Conservation (phyloP, 306 rosid species). For the Ochetophila trinervis region DNA sequence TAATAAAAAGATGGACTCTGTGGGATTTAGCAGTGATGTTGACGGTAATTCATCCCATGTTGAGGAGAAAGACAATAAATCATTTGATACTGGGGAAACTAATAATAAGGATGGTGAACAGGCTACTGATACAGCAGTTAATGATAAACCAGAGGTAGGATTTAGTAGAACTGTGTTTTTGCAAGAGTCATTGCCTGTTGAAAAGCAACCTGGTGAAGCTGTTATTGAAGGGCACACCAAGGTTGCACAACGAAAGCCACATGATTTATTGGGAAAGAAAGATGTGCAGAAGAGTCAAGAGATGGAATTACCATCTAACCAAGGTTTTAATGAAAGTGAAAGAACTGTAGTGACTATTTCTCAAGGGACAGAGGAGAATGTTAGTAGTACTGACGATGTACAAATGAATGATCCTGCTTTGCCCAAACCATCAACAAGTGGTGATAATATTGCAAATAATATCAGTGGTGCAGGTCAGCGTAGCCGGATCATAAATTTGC, state of each 20-base stretch:
- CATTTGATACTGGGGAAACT: conserved; percentile 33
- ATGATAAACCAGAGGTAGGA: background rate
- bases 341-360: conserved; percentile 28
- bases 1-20: conserved; percentile 32
- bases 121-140: conserved; percentile 21
- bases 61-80: conserved; percentile 33
- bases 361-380: conserved; percentile 41
- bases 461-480: conserved; percentile 42
- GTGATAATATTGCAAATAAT: conserved; percentile 55
- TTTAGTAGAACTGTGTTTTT: conserved; percentile 19
- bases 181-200: conserved; percentile 39
- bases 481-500: conserved; percentile 67
- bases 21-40: conserved; percentile 30
- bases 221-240: conserved; percentile 24
- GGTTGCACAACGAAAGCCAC: conserved; percentile 24
- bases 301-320: conserved; percentile 29
- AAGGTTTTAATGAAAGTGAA: conserved; percentile 28
- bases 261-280: conserved; percentile 30
- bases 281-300: conserved; percentile 27
- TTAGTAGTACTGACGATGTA: conserved; percentile 37
- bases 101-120: conserved; percentile 25
- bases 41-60: conserved; percentile 27
- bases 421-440: conserved; percentile 36
- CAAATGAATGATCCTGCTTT: conserved; percentile 30
- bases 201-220: conserved; percentile 28